Base-by-base conservation (phyloP, 768 basidiomycete genomes). In the Macrolepiota fuliginosa region DNA sequence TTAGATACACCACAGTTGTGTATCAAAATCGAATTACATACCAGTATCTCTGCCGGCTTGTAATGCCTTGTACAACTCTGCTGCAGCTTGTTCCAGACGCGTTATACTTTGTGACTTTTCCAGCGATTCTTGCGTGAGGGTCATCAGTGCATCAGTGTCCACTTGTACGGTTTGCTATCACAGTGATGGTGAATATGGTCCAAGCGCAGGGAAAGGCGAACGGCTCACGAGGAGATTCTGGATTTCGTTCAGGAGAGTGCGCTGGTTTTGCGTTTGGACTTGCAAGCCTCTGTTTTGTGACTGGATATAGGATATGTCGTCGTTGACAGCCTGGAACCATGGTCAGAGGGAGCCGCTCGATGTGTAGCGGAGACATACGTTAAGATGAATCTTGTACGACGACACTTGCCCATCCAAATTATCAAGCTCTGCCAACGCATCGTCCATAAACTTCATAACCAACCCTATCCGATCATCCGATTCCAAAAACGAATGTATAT, bases 401-500 rank as follows among this genome's bases (percentile, higher is more conserved):
- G 92, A 91, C 54, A 99, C 83, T 50, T 92, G 81, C 57, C 87
- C 84, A 66, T 97, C 95, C 85, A 98, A 91, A 60, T 82, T 87
- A 69, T 98, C 95, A 45, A 98, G 80, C 73, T 98, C 96, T 7
- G 82, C 76, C 36, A 98, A 75, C 3, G 95, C 94, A 37, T 94
- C 91, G 61, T 98, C 96, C 67, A 99, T 85, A 69, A 85, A 89
- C 66, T 91, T 92, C 70, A 97, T 74, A 29, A 99, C 96, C 9
- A 89, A 76, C 46, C 81, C 83, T 58, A 99, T 87, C 32, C 96
- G 85, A 70, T 98, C 95, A 71, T 99, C 97, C 9, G 91, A 91
- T 74, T 98, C 97, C 49, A 98, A 80, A 76, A 98, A 98, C 2
- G 97, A 97, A 72, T 98, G 93, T 35, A 98, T 91, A 70, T 96